Evolutionary conservation across 1,139 yeast genomes (phyloP).

Genomic region (Pichia kudriavzevii): DNA sequence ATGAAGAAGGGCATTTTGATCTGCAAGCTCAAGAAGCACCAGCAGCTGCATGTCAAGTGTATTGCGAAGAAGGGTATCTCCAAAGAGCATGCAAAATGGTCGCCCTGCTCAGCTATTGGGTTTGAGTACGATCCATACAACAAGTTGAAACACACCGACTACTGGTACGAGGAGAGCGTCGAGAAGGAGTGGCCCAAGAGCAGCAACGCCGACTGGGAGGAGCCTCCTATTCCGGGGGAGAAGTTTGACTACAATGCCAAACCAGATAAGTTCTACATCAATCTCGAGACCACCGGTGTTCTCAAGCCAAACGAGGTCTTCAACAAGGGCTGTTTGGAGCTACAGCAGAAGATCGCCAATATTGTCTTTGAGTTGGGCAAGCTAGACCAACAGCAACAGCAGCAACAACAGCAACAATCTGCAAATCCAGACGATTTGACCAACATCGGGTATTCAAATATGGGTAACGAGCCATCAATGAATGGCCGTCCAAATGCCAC

Average conservation of each 20-base stretch:
- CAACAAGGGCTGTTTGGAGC: constrained; percentile 68
- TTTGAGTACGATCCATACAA: constrained; percentile 99
- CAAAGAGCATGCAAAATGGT: constrained; percentile 98
- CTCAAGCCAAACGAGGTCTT: constrained; percentile 87
- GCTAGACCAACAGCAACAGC: constrained; percentile 28
- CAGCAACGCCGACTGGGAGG: constrained; percentile 91
- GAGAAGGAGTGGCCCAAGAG: constrained; percentile 90
- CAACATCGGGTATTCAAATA: too few relatives aligned
- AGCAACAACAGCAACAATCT: not conserved
- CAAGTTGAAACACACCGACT: constrained; percentile 89
- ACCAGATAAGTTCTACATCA: constrained; percentile 75
- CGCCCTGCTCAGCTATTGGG: constrained; percentile 94
- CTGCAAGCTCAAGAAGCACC: constrained; percentile 88
- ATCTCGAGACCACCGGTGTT: constrained; percentile 88
- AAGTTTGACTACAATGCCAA: constrained; percentile 78
- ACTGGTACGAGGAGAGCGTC: constrained; percentile 90
- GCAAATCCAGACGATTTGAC: too few relatives aligned
- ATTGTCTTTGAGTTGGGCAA: constrained; percentile 75
- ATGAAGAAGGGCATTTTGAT: constrained; percentile 76
- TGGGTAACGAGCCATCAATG: too few relatives aligned
- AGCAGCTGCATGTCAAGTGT: constrained; percentile 81
- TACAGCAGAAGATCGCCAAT: constrained; percentile 87
- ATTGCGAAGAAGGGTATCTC: constrained; percentile 98
- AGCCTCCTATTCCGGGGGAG: constrained; percentile 85
- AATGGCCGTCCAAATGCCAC: too few relatives aligned